A percentile compares a stretch with the other conserved stretches of the same genome.
Evolutionary conservation across 1,284 basidiomycete species (phyloP).

Genomic region (Gomphus bonarii): DNA sequence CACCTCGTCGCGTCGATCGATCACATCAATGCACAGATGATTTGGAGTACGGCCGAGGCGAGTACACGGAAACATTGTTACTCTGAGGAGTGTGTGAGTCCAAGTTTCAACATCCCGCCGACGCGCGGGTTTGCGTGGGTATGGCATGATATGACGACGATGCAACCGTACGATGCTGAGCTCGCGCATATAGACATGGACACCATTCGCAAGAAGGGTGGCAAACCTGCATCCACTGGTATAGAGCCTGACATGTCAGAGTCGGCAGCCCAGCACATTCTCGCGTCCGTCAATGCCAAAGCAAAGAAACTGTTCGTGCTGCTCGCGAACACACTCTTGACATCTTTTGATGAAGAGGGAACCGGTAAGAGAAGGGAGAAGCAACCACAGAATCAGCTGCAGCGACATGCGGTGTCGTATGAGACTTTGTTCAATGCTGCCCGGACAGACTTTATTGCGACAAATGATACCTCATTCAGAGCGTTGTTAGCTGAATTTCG

Average conservation of each 20-base stretch:
- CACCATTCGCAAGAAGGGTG: constrained; percentile 44
- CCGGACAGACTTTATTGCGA: constrained; percentile 75
- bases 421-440: constrained; percentile 55
- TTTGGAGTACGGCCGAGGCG: constrained; percentile 60
- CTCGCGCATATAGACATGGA: constrained; percentile 56
- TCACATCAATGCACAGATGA: constrained; percentile 69
- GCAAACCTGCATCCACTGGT: constrained; percentile 30
- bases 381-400: constrained; percentile 19
- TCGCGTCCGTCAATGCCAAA: constrained; percentile 79
- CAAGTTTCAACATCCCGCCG: constrained; percentile 20
- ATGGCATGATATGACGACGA: constrained; percentile 83
- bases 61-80: constrained; percentile 37
- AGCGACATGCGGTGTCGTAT: constrained; percentile 46
- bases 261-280: constrained; percentile 73
- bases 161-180: constrained; percentile 73
- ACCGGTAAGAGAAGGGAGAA: constrained; percentile 26
- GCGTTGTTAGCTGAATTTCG: constrained; percentile 80
- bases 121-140: constrained; percentile 69
- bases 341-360: constrained; percentile 33
- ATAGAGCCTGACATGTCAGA: constrained; percentile 50
- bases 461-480: constrained; percentile 74
- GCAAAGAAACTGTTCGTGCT: constrained; percentile 72
- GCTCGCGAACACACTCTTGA: constrained; percentile 57
- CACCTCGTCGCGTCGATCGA: constrained; percentile 80
- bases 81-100: constrained; percentile 9